Percentiles rank a stretch among this genome's conserved stretches.
phyloP scores from a whole-genome alignment of 2,329 filamentous ascomycete genomes.

The Venturia effusa region DNA sequence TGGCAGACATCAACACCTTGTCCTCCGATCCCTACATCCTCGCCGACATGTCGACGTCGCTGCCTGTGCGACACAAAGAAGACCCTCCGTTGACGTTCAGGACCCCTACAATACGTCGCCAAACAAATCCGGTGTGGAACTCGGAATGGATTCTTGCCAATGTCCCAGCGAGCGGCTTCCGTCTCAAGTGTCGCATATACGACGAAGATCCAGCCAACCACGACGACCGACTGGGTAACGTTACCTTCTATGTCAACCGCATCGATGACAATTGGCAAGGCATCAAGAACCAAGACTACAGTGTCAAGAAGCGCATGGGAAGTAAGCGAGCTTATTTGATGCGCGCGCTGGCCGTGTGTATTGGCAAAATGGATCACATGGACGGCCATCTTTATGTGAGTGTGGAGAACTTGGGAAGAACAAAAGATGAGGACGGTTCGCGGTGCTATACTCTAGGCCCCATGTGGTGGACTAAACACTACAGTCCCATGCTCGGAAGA shows the following conservation, averaged over 20 bases:
- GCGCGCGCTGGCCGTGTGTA: constrained; percentile 54
- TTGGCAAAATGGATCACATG: constrained; percentile 53
- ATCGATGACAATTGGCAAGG: constrained; percentile 59
- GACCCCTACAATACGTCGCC: constrained; percentile 63
- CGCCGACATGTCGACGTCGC: constrained; percentile 60
- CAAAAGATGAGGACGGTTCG: constrained; percentile 52
- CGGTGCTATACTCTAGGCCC: constrained; percentile 64
- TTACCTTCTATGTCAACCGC: constrained; percentile 53
- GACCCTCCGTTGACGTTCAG: constrained; percentile 66
- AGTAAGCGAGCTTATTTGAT: constrained; percentile 79
- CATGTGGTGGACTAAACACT: constrained; percentile 69
- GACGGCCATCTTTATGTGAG: constrained; percentile 62
- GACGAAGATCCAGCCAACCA: constrained; percentile 82
- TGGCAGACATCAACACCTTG: constrained; percentile 65
- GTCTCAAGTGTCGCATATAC: constrained; percentile 74
- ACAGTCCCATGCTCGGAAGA: constrained; percentile 78
- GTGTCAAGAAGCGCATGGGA: constrained; percentile 71
- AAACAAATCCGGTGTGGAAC: constrained; percentile 69
- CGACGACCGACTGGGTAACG: constrained; percentile 81
- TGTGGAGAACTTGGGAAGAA: constrained; percentile 66
- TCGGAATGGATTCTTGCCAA: constrained; percentile 83
- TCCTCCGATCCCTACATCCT: constrained; percentile 76
- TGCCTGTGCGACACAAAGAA: constrained; percentile 74
- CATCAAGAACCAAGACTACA: constrained; percentile 52
- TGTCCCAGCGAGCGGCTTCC: constrained; percentile 69